Evolutionary conservation across 148 eudicot genomes (phyloP).

Genomic region (Polygonum maritimum): DNA sequence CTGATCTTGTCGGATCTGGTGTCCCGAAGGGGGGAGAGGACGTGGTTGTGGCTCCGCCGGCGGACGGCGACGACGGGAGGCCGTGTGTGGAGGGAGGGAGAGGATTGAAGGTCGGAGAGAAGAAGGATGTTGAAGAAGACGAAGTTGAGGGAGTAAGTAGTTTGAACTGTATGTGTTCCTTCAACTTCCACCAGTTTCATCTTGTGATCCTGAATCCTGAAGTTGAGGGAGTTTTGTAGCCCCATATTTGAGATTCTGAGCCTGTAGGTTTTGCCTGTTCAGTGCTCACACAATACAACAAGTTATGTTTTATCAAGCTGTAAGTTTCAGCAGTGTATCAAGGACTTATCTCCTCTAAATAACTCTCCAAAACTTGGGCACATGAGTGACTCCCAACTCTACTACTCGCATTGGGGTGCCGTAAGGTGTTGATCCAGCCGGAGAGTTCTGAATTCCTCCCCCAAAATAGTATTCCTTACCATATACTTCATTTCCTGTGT

Average conservation of each 20-base stretch:
- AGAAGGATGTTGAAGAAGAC: too few relatives aligned
- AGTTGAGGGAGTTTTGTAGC: conserved; percentile 78
- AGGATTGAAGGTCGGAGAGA: too few relatives aligned
- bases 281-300: not conserved
- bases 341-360: conserved; percentile 81
- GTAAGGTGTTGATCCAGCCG: conserved; percentile 68
- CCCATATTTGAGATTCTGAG: conserved; percentile 89
- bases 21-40: too few relatives aligned
- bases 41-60: too few relatives aligned
- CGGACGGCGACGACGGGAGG: too few relatives aligned
- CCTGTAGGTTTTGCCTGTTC: conserved; percentile 74
- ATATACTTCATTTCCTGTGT: conserved; percentile 87
- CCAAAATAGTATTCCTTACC: conserved; percentile 92
- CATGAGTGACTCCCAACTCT: conserved; percentile 81
- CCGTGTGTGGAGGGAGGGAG: too few relatives aligned
- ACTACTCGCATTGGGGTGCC: conserved; percentile 79
- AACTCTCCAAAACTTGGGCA: conserved; percentile 84
- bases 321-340: conserved; percentile 90
- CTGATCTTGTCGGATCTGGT: too few relatives aligned
- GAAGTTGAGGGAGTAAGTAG: conserved; percentile 63
- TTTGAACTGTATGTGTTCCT: conserved; percentile 89
- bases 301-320: conserved; percentile 79
- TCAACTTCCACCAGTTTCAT: conserved; percentile 87
- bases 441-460: conserved; percentile 75
- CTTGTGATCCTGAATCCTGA: conserved; percentile 82